phyloP scores from a whole-genome alignment of 192 early-diverging fungal species.

The Funneliformis geosporum region DNA sequence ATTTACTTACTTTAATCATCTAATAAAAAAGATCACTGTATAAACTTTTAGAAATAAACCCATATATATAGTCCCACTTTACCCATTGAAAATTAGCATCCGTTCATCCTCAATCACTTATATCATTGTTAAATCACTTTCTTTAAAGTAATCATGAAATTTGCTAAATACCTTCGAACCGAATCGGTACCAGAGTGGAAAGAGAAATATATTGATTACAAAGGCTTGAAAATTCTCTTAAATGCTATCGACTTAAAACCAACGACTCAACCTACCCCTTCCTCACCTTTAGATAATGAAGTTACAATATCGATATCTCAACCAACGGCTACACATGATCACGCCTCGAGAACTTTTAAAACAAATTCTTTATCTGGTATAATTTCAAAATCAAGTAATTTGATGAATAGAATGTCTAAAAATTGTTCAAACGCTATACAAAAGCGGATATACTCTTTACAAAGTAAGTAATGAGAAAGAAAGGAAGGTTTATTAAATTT shows the following conservation, averaged over 20 bases:
- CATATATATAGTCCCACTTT: too few relatives aligned
- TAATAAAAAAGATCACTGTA: too few relatives aligned
- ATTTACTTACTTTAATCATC: too few relatives aligned
- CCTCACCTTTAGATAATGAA: too few relatives aligned
- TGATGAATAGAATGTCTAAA: not conserved
- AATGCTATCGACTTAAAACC: not conserved
- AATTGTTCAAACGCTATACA: too few relatives aligned
- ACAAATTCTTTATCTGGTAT: not conserved
- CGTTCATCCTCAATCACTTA: too few relatives aligned
- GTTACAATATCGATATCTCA: not conserved
- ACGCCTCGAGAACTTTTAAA: too few relatives aligned
- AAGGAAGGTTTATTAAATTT: not conserved
- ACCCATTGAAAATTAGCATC: too few relatives aligned
- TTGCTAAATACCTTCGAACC: not conserved
- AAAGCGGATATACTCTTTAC: not conserved
- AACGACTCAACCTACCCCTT: not conserved
- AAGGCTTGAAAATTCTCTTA: not conserved
- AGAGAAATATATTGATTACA: not conserved
- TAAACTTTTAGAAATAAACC: too few relatives aligned
- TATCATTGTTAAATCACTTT: too few relatives aligned
- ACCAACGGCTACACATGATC: too few relatives aligned
- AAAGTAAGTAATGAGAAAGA: not conserved
- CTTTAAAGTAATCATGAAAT: not conserved
- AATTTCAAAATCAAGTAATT: not conserved
- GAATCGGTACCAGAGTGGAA: not conserved